Evolutionary conservation across 2,329 filamentous ascomycete species (phyloP).

Genomic region (Fusarium sp.): DNA sequence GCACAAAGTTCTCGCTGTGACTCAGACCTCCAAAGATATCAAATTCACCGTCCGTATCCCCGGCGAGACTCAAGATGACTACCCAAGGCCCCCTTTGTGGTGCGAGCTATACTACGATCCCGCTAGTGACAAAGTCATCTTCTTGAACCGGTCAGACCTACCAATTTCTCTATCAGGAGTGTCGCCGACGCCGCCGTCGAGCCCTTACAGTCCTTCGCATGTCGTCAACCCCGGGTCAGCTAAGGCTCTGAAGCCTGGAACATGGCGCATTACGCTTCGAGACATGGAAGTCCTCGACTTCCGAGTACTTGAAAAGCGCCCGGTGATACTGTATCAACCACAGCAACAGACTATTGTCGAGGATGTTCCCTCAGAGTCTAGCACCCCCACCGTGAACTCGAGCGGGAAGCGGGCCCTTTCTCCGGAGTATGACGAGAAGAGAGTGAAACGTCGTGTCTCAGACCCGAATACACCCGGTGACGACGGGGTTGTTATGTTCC

Average conservation of each 20-base stretch:
- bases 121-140: conserved; percentile 65
- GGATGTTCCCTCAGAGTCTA: conserved; percentile 43
- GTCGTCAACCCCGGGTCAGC: conserved; percentile 55
- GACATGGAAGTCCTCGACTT: conserved; percentile 64
- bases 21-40: conserved; percentile 68
- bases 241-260: conserved; percentile 62
- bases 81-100: conserved; percentile 60
- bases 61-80: conserved; percentile 55
- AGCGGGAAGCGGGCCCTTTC: conserved; percentile 62
- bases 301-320: conserved; percentile 65
- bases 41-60: conserved; percentile 68
- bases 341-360: conserved; percentile 41
- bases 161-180: conserved; percentile 61
- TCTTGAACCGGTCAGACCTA: conserved; percentile 64
- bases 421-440: conserved; percentile 55
- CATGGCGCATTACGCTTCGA: conserved; percentile 64
- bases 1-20: conserved; percentile 67
- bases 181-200: conserved; percentile 52
- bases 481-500: conserved; percentile 65
- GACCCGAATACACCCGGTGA: conserved; percentile 45
- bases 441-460: conserved; percentile 54
- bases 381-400: conserved; percentile 53
- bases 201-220: conserved; percentile 54
- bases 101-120: conserved; percentile 70
- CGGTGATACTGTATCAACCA: conserved; percentile 52